A percentile compares a stretch with the other conserved stretches of the same genome.
Conservation (phyloP, 495 filamentous ascomycete genomes). For the Antarctomyces pellizariae region DNA sequence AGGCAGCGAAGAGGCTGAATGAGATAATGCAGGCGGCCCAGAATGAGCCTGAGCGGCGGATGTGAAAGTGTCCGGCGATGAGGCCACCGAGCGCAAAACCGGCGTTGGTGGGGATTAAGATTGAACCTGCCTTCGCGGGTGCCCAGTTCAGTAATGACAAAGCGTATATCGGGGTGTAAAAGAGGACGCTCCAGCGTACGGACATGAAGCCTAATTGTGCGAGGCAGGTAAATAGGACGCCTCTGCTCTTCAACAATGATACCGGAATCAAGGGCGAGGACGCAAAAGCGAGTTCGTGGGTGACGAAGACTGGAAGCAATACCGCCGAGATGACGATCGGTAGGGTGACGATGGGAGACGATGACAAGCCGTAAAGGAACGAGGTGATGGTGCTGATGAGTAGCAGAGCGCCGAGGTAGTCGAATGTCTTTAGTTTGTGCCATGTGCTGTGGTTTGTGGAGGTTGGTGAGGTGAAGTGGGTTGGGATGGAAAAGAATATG, state of each 20-base stretch:
- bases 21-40: constrained; percentile 25
- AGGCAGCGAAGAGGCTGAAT: constrained; percentile 6
- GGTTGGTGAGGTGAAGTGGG: constrained; percentile 12
- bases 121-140: constrained; percentile 40
- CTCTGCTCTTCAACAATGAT: constrained; percentile 32
- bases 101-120: constrained; percentile 51
- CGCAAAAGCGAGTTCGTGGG: constrained; percentile 31
- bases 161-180: constrained; percentile 52
- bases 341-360: constrained; percentile 25
- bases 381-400: constrained; percentile 37
- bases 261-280: constrained; percentile 49
- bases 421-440: no score
- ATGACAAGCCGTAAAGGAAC: constrained; percentile 42
- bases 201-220: constrained; percentile 50
- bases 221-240: constrained; percentile 41
- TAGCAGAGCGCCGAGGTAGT: constrained; percentile 41
- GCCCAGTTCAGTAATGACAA: constrained; percentile 42
- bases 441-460: no score
- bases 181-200: constrained; percentile 52
- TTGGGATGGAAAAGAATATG: constrained; percentile 35
- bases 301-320: constrained; percentile 30
- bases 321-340: constrained; percentile 32
- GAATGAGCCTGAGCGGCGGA: constrained; percentile 40
- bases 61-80: constrained; percentile 43
- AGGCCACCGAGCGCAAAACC: constrained; percentile 52